Evolutionary conservation across 2,329 filamentous ascomycete genomes (phyloP), one percentile per base, ranked within the genome.

Genomic region (Colletotrichum gigasporum): DNA sequence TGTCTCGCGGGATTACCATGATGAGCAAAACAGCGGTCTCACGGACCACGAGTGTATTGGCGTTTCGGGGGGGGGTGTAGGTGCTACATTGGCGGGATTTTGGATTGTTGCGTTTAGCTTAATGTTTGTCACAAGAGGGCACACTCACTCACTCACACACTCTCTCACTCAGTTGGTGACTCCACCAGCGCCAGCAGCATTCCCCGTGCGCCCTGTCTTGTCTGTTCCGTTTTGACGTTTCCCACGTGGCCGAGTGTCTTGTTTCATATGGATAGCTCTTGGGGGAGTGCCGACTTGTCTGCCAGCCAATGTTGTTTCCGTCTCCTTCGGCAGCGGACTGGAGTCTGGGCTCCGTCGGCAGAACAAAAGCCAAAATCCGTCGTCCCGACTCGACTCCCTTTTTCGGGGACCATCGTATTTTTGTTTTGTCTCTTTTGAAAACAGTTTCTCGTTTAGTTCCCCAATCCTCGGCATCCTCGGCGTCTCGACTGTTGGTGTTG

Each of bases 161-260:
- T n/a, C n/a, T n/a, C n/a, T n/a, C n/a, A n/a, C n/a, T n/a, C n/a
- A n/a, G n/a, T n/a, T n/a, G n/a, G n/a, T n/a, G n/a, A n/a, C n/a
- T n/a, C n/a, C n/a, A n/a, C n/a, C n/a, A n/a, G n/a, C n/a, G n/a
- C 2, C 26, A 42, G n/a, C n/a, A 42, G 8, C n/a, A 42, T 11
- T 20, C 18, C 39, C 39, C 39, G 10, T 18, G 39, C 20, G n/a
- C 16, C 18, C 16, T n/a, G n/a, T 34, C 16, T 55, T 55, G 37
- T n/a, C n/a, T 42, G n/a, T 10, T 22, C 16, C n/a, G n/a, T 34
- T 24, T 55, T 55, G 37, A 44, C 39, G 28, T 34, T 55, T 55
- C 35, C 52, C 52, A 55, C 39, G 52, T 55, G 52, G 39, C 45
- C 52, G n/a, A n/a, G 28, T 45, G 41, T 55, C 52, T 55, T 35